Conservation (phyloP, 2,329 filamentous ascomycete genomes). For the Leptodontidium sp. region DNA sequence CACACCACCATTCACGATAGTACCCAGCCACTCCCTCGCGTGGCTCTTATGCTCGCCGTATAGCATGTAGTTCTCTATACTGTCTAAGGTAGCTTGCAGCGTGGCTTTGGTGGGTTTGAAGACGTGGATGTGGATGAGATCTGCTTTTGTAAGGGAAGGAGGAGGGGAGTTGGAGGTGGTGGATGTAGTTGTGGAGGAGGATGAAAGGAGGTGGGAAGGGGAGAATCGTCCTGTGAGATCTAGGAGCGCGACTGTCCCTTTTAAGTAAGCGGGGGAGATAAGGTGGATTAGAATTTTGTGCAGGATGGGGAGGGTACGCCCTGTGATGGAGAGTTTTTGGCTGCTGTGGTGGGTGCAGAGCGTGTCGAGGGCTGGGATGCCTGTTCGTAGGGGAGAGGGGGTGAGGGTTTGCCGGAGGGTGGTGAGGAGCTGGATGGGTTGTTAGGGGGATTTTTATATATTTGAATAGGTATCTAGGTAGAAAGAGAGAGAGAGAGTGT, state of each 20-base stretch:
- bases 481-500: no score
- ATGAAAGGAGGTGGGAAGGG: constrained; percentile 50
- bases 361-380: constrained; percentile 55
- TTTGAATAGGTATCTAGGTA: no score
- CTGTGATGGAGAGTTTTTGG: constrained; percentile 59
- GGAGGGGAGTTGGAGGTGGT: constrained; percentile 37
- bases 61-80: constrained; percentile 45
- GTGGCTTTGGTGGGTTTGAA: constrained; percentile 35
- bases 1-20: constrained; percentile 42
- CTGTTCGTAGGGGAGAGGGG: constrained; percentile 27
- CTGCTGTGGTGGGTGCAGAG: constrained; percentile 58
- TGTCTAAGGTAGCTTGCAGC: constrained; percentile 37
- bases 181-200: constrained; percentile 52
- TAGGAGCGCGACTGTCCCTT: constrained; percentile 56
- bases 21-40: constrained; percentile 42
- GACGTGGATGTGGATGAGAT: constrained; percentile 45
- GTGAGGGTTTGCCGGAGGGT: constrained; percentile 18
- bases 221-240: constrained; percentile 66
- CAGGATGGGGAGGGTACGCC: constrained; percentile 62
- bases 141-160: constrained; percentile 20
- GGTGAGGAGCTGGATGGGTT: constrained; percentile 27
- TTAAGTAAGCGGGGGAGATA: constrained; percentile 51
- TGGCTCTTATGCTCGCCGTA: constrained; percentile 41
- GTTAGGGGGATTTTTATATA: not conserved
- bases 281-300: constrained; percentile 63